These are phyloP conservation scores for Candida dendrica DNA, from an alignment of 805 yeast genomes.

Conservation along the genomic window DNA sequence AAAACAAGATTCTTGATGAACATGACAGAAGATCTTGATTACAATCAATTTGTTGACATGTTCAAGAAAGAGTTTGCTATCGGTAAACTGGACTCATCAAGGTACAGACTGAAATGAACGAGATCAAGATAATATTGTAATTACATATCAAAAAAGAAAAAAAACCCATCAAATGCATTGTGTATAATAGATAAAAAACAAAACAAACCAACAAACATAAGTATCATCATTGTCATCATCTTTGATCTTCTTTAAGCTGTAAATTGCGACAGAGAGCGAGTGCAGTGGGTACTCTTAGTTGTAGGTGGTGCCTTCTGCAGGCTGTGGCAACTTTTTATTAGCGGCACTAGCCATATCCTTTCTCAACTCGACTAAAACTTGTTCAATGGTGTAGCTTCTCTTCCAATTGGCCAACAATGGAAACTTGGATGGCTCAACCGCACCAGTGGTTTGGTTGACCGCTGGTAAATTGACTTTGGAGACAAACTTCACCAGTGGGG, in stretches of 20 bases:
- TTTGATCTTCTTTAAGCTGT: neutral
- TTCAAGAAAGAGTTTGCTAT: neutral
- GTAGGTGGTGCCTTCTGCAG: constrained; percentile 79
- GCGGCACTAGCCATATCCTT: constrained; percentile 80
- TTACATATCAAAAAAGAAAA: too few relatives aligned
- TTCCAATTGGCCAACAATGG: constrained; percentile 79
- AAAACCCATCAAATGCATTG: neutral
- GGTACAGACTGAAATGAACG: neutral
- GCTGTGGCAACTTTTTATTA: constrained; percentile 84
- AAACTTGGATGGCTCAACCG: constrained; percentile 45
- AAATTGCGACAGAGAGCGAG: too few relatives aligned
- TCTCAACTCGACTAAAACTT: constrained; percentile 81
- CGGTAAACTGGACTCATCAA: neutral
- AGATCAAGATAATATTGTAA: too few relatives aligned
- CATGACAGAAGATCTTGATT: neutral
- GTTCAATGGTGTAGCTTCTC: constrained; percentile 87
- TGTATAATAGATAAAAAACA: too few relatives aligned
- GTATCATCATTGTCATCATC: too few relatives aligned
- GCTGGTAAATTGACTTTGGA: constrained; percentile 88
- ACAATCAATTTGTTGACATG: neutral
- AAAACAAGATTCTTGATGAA: neutral
- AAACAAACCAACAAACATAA: too few relatives aligned
- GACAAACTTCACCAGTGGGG: constrained; percentile 76
- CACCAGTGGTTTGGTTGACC: constrained; percentile 61
- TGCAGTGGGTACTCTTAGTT: too few relatives aligned